Evolutionary conservation across 2,329 filamentous ascomycete species (phyloP).

Genomic region (Microcyclospora tardicrescens): DNA sequence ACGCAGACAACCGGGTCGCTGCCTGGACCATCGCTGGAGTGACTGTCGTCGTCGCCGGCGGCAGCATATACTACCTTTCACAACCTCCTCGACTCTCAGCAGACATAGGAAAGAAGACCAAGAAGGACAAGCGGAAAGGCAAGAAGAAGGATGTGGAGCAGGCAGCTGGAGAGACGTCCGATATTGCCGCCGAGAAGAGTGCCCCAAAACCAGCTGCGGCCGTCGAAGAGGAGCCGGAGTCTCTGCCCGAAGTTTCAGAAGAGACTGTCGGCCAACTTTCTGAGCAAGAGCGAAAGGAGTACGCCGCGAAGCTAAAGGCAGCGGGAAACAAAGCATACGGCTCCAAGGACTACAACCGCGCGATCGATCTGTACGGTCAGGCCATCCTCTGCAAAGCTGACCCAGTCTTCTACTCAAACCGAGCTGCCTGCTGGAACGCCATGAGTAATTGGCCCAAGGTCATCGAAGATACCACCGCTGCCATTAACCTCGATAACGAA

Average conservation of each 20-base stretch:
- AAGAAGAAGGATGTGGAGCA: conserved; percentile 56
- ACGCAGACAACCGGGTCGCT: conserved; percentile 84
- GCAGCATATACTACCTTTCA: conserved; percentile 79
- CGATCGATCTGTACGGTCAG: conserved; percentile 89
- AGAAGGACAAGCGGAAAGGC: conserved; percentile 79
- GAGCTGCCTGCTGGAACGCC: conserved; percentile 93
- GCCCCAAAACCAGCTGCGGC: conserved; percentile 21
- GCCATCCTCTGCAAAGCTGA: conserved; percentile 95
- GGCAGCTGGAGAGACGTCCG: conserved; percentile 28
- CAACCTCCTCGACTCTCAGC: conserved; percentile 25
- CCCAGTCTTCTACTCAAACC: conserved; percentile 97
- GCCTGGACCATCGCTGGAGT: conserved; percentile 95
- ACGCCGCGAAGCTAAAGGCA: conserved; percentile 83
- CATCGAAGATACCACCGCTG: conserved; percentile 90
- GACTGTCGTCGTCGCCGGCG: conserved; percentile 80
- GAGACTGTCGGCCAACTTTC: conserved; percentile 30
- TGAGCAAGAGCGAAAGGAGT: conserved; percentile 64
- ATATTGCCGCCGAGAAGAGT: conserved; percentile 12
- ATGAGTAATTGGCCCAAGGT: conserved; percentile 90
- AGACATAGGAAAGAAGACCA: conserved; percentile 57
- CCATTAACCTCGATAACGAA: conserved; percentile 82
- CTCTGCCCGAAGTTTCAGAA: conserved; percentile 38
- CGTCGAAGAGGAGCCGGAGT: conserved; percentile 28
- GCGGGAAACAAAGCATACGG: conserved; percentile 95
- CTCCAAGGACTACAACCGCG: conserved; percentile 81